phyloP scores from a whole-genome alignment of 805 yeast species.

The Lipomyces spencermartinsiae region DNA sequence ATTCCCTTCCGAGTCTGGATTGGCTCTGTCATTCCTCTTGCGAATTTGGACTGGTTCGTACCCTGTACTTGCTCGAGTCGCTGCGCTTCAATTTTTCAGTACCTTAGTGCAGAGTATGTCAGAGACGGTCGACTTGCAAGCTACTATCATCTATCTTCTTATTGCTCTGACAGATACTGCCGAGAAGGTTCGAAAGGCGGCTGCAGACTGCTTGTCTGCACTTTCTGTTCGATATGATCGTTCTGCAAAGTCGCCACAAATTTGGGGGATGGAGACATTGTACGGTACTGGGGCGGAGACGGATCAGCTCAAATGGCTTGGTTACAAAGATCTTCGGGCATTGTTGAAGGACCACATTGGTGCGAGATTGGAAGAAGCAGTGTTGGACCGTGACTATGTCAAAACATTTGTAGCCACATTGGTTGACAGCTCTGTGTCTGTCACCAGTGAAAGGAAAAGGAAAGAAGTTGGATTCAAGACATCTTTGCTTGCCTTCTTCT shows the following conservation, averaged over 20 bases:
- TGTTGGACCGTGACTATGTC: slow-evolving; percentile 59
- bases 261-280: slow-evolving; percentile 50
- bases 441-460: slow-evolving; percentile 39
- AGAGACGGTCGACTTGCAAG: slow-evolving; percentile 46
- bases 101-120: slow-evolving; percentile 29
- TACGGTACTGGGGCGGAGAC: slow-evolving; percentile 59
- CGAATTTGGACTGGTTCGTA: slow-evolving; percentile 46
- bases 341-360: slow-evolving; percentile 51
- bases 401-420: slow-evolving; percentile 17
- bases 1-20: slow-evolving; percentile 25
- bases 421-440: slow-evolving; percentile 42
- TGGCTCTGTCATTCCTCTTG: slow-evolving; percentile 43
- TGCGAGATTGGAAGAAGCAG: slow-evolving; percentile 51
- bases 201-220: slow-evolving; percentile 39
- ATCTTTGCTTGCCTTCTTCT: slow-evolving; percentile 65
- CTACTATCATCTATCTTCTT: slow-evolving; percentile 45
- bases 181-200: slow-evolving; percentile 44
- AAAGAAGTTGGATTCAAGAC: slow-evolving; percentile 43
- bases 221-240: slow-evolving; percentile 39
- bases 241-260: slow-evolving; percentile 35
- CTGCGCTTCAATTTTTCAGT: slow-evolving; percentile 44
- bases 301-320: slow-evolving; percentile 57
- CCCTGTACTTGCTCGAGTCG: slow-evolving; percentile 47
- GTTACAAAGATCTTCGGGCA: slow-evolving; percentile 66
- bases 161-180: slow-evolving; percentile 46